Evolutionary conservation across 345 rosid genomes (phyloP), one percentile per base, ranked within the genome.

Genomic region (Iberis pinnata): DNA sequence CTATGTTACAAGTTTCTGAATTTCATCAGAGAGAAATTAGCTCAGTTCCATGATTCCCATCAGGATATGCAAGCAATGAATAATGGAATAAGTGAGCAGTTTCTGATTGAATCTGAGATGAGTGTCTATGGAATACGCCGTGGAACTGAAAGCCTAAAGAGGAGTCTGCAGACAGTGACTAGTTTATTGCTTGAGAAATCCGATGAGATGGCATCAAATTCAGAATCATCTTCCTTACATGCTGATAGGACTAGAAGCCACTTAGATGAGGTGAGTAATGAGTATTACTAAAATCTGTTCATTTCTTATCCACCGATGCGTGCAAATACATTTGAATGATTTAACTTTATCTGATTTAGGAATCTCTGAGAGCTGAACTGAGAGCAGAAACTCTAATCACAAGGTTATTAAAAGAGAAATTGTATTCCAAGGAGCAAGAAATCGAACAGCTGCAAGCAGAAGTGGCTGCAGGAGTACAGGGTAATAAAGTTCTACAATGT

Each of bases 381-480:
- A 85, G 75, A 80, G 80, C 88, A 6, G 98, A 88, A 75, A 71
- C 73, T 41, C 56, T 88, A 40, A 59, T 92, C 25, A 88, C 90
- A 4, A 72, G 64, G 69, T 72, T 92, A 58, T 60, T 92, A 48
- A 78, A 74, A 56, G 99, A 92, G 77, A 92, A 88, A 74, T 72
- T 88, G 32, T 85, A 77, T 61, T 80, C 82, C 11, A 81, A 78
- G 77, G 95, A 88, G 79, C 46, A 70, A 70, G 95, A 92, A 72
- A 80, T 78, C 15, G 89, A 88, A 54, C 95, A 77, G 75, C 50
- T 92, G 59, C 85, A 85, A 54, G 94, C 94, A 46, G 94, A 92
- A 73, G 48, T 88, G 25, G 89, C 95, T 14, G 73, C 86, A 33
- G 84, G 82, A 6, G 94, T 83, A 35, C 66, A 94, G 9, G 84